These are phyloP conservation scores for Pythium rhizo-oryzae DNA, from an alignment of 352 stramenopile genomes.

Conservation along the genomic window DNA sequence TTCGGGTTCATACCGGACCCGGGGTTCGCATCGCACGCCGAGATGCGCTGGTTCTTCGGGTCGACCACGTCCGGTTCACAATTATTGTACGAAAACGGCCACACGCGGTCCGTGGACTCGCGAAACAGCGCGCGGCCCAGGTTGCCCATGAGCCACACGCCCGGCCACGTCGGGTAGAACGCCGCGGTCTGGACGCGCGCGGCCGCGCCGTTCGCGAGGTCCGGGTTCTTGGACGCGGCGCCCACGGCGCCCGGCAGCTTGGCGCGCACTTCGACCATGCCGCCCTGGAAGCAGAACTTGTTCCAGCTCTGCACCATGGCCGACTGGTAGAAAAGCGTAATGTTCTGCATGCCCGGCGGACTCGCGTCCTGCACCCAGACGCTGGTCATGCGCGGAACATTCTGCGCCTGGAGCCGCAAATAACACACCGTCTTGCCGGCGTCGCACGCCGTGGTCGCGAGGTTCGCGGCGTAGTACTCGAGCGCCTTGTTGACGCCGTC, in stretches of 20 bases:
- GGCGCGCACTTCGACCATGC: constrained; percentile 92
- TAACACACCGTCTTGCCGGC: constrained; percentile 39
- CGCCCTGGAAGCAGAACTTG: constrained; percentile 96
- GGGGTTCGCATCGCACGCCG: constrained; percentile 85
- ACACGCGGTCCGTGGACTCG: constrained; percentile 86
- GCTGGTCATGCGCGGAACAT: constrained; percentile 37
- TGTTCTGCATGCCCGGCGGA: constrained; percentile 54
- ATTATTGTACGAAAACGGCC: constrained; percentile 92
- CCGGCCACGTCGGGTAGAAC: constrained; percentile 82
- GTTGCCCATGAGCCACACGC: constrained; percentile 95
- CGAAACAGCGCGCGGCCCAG: constrained; percentile 91
- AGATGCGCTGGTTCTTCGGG: constrained; percentile 55
- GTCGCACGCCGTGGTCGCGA: constrained; percentile 19
- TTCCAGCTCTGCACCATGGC: constrained; percentile 95
- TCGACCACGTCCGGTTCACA: constrained; percentile 70
- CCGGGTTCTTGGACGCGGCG: constrained; percentile 36
- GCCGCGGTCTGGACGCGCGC: constrained; percentile 9
- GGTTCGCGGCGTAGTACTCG: constrained; percentile 28
- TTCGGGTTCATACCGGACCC: constrained; percentile 89
- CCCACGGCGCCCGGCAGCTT: constrained; percentile 86
- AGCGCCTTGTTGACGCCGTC: constrained; percentile 47
- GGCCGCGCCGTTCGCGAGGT: constrained; percentile 14
- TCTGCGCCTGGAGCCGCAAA: constrained; percentile 54
- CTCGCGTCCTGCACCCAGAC: constrained; percentile 64
- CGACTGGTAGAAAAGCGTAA: constrained; percentile 57